These are phyloP conservation scores for Nidularia pulvinata DNA, from an alignment of 768 basidiomycete genomes.

Conservation along the genomic window DNA sequence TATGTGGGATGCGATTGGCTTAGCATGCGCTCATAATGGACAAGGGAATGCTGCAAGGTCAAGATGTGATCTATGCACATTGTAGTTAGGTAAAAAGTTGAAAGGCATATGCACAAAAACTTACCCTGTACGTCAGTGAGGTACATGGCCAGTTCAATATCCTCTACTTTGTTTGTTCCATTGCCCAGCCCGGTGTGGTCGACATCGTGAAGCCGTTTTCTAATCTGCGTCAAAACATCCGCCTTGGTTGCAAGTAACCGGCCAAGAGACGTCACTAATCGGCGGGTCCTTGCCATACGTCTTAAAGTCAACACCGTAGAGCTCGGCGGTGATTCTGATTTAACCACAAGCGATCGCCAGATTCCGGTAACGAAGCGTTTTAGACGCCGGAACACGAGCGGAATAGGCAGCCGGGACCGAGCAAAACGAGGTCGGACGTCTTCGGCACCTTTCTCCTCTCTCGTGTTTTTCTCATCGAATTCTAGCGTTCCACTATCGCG, in stretches of 20 bases:
- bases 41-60: conserved; percentile 80
- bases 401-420: conserved; percentile 27
- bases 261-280: conserved; percentile 76
- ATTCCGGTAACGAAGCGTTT: conserved; percentile 23
- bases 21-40: conserved; percentile 87
- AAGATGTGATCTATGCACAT: conserved; percentile 77
- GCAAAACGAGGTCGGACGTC: conserved; percentile 26
- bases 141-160: conserved; percentile 79
- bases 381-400: conserved; percentile 30
- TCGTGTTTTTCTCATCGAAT: background rate
- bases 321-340: conserved; percentile 18
- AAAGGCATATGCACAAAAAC: conserved; percentile 7
- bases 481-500: background rate
- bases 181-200: conserved; percentile 29
- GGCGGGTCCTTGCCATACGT: conserved; percentile 78
- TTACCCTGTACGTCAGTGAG: conserved; percentile 91
- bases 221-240: conserved; percentile 78
- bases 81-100: conserved; percentile 4
- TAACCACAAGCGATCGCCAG: conserved; percentile 16
- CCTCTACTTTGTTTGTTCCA: conserved; percentile 42
- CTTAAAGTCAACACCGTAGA: conserved; percentile 52
- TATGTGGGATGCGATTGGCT: conserved; percentile 89
- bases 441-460: conserved; percentile 1
- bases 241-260: conserved; percentile 79
- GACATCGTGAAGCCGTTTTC: conserved; percentile 64